Evolutionary conservation across 345 rosid genomes (phyloP).

Genomic region (Hibiscus tridactylites): DNA sequence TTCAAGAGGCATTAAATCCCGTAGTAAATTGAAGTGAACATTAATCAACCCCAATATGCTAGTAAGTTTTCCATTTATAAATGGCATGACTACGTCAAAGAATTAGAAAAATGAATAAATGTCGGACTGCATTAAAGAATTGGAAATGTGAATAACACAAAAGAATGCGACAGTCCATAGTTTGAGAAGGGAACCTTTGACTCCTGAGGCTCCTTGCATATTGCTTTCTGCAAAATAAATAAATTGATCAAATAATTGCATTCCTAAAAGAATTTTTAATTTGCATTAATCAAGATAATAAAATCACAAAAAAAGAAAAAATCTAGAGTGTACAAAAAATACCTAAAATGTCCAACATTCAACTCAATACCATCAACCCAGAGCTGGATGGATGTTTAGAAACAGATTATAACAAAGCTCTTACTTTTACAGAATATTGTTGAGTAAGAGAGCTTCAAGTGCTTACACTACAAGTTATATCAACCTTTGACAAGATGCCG

Average conservation of each 20-base stretch:
- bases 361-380: background rate
- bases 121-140: too few species aligned
- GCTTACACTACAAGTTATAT: background rate
- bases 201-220: slow-evolving; percentile 74
- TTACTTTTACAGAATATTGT: background rate
- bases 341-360: background rate
- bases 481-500: background rate
- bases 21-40: background rate
- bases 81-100: background rate
- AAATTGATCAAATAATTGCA: background rate
- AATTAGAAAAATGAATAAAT: too few species aligned
- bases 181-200: slow-evolving; percentile 52
- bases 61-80: too few species aligned
- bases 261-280: background rate
- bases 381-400: background rate
- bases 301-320: background rate
- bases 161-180: background rate
- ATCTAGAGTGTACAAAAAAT: background rate
- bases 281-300: background rate
- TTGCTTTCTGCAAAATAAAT: slow-evolving; percentile 62
- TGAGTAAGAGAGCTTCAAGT: background rate
- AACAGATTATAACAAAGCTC: background rate
- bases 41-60: background rate
- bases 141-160: background rate
- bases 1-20: slow-evolving; percentile 1